These are phyloP conservation scores for Penicillium sp. DNA, from an alignment of 2,329 filamentous ascomycete genomes.

Conservation along the genomic window DNA sequence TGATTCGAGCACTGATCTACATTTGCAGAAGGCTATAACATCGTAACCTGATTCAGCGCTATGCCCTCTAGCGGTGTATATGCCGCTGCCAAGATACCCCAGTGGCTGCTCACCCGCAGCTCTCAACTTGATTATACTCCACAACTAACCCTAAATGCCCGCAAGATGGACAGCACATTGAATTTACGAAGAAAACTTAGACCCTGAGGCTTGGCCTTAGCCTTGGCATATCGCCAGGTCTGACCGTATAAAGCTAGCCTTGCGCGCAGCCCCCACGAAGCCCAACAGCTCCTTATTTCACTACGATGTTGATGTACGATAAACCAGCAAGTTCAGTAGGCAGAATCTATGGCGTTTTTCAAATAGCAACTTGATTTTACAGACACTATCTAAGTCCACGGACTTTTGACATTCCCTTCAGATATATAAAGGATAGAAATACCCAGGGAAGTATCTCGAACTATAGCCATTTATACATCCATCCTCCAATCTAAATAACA, in stretches of 20 bases:
- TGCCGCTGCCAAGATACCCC: neutral
- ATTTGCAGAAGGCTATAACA: neutral
- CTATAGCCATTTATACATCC: too few relatives aligned
- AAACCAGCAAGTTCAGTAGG: neutral
- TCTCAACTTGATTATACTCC: neutral
- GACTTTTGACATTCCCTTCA: conserved; percentile 2
- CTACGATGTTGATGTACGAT: too few relatives aligned
- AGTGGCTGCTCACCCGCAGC: neutral
- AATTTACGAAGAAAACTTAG: neutral
- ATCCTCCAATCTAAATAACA: too few relatives aligned
- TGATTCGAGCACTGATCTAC: neutral
- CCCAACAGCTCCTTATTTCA: neutral
- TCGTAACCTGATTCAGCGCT: neutral
- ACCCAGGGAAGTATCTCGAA: too few relatives aligned
- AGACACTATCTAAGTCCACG: neutral
- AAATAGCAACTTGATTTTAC: neutral
- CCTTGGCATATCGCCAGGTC: neutral
- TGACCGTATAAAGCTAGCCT: neutral
- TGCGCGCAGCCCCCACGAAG: neutral
- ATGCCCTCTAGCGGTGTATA: neutral
- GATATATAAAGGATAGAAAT: too few relatives aligned
- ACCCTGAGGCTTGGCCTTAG: neutral
- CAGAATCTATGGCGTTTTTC: neutral
- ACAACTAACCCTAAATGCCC: neutral
- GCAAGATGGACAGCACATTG: neutral